phyloP scores from a whole-genome alignment of 2,329 filamentous ascomycete genomes.

The Cladosporium sp. region DNA sequence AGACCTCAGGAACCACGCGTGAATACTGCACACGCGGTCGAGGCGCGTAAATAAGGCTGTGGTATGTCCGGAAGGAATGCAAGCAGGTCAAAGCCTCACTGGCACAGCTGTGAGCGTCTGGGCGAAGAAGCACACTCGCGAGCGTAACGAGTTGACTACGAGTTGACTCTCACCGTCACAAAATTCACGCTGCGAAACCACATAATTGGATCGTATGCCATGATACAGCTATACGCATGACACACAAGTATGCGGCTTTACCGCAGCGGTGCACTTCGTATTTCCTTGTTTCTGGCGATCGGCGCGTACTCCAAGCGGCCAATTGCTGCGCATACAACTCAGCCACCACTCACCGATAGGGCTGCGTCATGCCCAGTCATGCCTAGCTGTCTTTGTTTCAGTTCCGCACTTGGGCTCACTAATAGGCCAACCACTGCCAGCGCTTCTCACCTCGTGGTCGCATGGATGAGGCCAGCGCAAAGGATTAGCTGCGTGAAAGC shows the following conservation, averaged over 20 bases:
- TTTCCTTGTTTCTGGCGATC: conserved; percentile 1
- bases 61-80: conserved; percentile 7
- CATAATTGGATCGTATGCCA: not conserved
- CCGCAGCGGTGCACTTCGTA: not conserved
- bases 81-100: not conserved
- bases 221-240: not conserved
- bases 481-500: not conserved
- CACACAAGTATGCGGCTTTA: not conserved
- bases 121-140: too few species aligned
- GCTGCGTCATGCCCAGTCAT: not conserved
- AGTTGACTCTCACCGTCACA: too few species aligned
- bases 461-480: not conserved
- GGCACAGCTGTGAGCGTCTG: too few species aligned
- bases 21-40: not conserved
- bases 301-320: not conserved
- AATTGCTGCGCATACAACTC: not conserved
- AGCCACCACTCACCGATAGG: not conserved
- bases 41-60: conserved; percentile 7
- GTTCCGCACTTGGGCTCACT: not conserved
- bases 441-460: not conserved
- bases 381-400: not conserved
- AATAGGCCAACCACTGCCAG: not conserved
- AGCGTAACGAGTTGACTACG: too few species aligned
- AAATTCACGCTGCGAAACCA: not conserved
- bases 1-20: not conserved